These are phyloP conservation scores for Setaria viridis DNA, from an alignment of 202 grass and related monocot species.

Conservation along the genomic window DNA sequence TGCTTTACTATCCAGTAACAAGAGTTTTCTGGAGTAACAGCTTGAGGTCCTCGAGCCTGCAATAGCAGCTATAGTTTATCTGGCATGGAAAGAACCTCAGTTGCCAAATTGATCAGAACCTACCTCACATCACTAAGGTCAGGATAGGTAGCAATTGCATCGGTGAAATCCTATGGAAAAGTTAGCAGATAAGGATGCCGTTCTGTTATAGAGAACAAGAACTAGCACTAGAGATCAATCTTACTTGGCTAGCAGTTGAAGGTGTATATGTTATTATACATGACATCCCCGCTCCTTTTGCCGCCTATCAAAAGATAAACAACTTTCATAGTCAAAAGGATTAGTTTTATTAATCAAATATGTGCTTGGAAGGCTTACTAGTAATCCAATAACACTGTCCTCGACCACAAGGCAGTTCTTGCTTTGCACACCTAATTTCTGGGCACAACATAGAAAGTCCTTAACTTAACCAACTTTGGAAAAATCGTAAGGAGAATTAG, in stretches of 20 bases:
- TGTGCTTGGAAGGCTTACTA: constrained; percentile 52
- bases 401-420: constrained; percentile 97
- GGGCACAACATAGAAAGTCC: constrained; percentile 37
- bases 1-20: constrained; percentile 62
- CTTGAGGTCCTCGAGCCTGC: constrained; percentile 87
- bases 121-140: constrained; percentile 86
- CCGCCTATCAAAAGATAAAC: constrained; percentile 64
- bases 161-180: constrained; percentile 79
- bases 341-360: constrained; percentile 21
- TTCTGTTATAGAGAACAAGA: constrained; percentile 8
- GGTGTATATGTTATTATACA: constrained; percentile 95
- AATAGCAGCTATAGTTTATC: constrained; percentile 40
- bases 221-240: constrained; percentile 28
- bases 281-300: constrained; percentile 87
- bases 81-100: constrained; percentile 15
- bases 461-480: neutral
- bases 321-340: constrained; percentile 32
- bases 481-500: constrained; percentile 10
- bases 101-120: constrained; percentile 26
- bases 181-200: constrained; percentile 28
- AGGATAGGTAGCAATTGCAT: constrained; percentile 92
- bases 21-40: constrained; percentile 78
- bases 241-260: constrained; percentile 92
- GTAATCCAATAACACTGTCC: constrained; percentile 97
- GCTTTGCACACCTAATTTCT: constrained; percentile 78